These are phyloP conservation scores for Beauveria caledonica DNA, from an alignment of 2,329 filamentous ascomycete genomes.

Conservation along the genomic window DNA sequence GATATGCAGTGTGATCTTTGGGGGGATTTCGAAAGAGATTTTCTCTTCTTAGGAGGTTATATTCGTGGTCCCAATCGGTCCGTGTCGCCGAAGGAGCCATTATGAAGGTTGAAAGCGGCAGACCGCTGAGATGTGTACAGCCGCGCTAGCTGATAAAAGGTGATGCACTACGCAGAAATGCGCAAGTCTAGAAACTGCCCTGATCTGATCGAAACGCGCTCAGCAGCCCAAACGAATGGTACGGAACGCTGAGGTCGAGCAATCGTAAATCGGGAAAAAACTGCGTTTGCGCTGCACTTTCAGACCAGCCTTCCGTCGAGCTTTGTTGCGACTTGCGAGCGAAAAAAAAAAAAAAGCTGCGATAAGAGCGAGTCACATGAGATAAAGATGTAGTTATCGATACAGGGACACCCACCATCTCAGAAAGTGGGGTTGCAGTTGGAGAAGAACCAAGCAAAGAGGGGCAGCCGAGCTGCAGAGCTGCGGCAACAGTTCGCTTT, in stretches of 20 bases:
- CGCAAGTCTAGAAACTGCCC: not conserved
- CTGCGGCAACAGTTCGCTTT: not conserved
- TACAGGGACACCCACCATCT: not conserved
- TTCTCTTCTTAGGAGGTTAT: conserved; percentile 78
- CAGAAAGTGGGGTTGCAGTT: not conserved
- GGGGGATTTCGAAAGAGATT: conserved; percentile 85
- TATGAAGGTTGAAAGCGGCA: conserved; percentile 13
- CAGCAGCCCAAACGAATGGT: not conserved
- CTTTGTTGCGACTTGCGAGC: not conserved
- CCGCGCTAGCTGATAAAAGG: not conserved
- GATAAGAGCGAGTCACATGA: conserved; percentile 11
- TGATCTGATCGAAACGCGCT: not conserved
- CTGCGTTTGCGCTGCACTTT: not conserved
- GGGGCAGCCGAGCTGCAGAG: conserved; percentile 1
- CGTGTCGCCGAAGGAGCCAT: conserved; percentile 53
- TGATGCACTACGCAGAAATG: not conserved
- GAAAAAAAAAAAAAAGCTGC: conserved; percentile 10
- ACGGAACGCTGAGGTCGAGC: not conserved
- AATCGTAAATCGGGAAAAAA: not conserved
- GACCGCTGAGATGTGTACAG: not conserved
- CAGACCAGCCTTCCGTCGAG: not conserved
- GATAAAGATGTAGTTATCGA: conserved; percentile 9
- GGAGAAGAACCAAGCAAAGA: not conserved
- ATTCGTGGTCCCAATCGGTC: conserved; percentile 76
- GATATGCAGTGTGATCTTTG: conserved; percentile 79